Evolutionary conservation across 2,329 filamentous ascomycete species (phyloP).

Genomic region (Alternaria alternata): DNA sequence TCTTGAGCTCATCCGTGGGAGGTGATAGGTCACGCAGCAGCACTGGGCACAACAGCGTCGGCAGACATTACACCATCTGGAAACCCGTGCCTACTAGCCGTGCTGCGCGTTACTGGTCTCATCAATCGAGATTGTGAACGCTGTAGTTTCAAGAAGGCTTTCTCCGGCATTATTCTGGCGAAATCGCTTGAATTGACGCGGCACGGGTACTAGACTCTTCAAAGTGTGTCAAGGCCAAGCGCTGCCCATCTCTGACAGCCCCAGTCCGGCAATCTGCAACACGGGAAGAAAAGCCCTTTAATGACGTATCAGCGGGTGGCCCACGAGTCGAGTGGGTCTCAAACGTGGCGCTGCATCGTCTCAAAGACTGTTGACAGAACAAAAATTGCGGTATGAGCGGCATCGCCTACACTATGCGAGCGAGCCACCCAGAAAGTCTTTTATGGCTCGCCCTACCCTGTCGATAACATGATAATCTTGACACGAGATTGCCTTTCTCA

Average conservation of each 20-base stretch:
- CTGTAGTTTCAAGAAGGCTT: constrained; percentile 36
- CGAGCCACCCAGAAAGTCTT: constrained; percentile 10
- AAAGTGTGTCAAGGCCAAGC: constrained; percentile 23
- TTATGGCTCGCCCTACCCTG: constrained; percentile 24
- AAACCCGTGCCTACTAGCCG: constrained; percentile 20
- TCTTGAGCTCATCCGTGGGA: constrained; percentile 16
- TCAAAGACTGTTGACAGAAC: constrained; percentile 32
- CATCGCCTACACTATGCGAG: constrained; percentile 19
- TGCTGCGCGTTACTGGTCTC: constrained; percentile 23
- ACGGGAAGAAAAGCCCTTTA: constrained; percentile 41
- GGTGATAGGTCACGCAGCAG: constrained; percentile 5
- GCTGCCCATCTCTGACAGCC: constrained; percentile 38
- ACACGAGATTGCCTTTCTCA: constrained; percentile 8
- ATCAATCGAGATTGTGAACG: constrained; percentile 37
- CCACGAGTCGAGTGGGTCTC: constrained; percentile 49
- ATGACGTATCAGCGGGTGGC: constrained; percentile 46
- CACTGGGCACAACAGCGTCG: constrained; percentile 17
- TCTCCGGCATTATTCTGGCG: constrained; percentile 9
- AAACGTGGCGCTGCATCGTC: constrained; percentile 47
- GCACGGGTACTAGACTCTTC: constrained; percentile 11
- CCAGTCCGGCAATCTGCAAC: constrained; percentile 46
- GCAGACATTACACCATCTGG: constrained; percentile 24
- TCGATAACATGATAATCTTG: constrained; percentile 20
- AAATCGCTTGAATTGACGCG: constrained; percentile 22
- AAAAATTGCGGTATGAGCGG: constrained; percentile 35